Percentiles rank a stretch among this genome's conserved stretches.
Evolutionary conservation across 1,284 basidiomycete genomes (phyloP).

Genomic region (Pterulicium gracile): DNA sequence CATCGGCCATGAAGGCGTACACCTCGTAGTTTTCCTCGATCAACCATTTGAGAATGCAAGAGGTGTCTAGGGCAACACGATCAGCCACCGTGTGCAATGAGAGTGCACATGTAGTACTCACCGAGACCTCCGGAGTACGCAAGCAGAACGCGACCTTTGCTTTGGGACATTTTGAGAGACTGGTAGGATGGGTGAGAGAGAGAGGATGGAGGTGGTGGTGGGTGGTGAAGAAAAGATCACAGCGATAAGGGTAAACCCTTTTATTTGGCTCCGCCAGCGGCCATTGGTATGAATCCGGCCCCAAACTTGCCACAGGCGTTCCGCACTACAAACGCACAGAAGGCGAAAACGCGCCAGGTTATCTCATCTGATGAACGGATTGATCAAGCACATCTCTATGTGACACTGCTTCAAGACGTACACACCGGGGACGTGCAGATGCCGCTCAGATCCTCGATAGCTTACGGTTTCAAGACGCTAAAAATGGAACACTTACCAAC

Average conservation of each 20-base stretch:
- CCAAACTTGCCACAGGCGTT: no score
- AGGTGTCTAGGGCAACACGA: conserved; percentile 82
- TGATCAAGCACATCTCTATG: no score
- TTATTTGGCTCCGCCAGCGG: background rate
- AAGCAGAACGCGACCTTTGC: conserved; percentile 72
- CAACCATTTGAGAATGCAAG: conserved; percentile 94
- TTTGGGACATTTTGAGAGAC: background rate
- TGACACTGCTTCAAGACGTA: no score
- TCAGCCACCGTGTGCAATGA: no score
- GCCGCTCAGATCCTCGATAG: no score
- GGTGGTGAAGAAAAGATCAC: no score
- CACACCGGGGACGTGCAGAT: no score
- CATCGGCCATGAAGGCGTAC: conserved; percentile 97
- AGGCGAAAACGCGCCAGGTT: background rate
- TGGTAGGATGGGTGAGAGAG: background rate
- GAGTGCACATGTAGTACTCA: conserved; percentile 38
- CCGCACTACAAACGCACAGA: background rate
- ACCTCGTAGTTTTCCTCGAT: conserved; percentile 98
- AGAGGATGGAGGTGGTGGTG: background rate
- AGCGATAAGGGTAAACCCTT: background rate
- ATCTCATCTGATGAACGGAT: background rate
- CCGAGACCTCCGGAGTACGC: conserved; percentile 98
- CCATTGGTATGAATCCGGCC: background rate
- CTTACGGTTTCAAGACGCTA: no score
- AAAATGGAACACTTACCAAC: no score